phyloP scores from a whole-genome alignment of 169 alveolate genomes.

The Eimeria mitis region DNA sequence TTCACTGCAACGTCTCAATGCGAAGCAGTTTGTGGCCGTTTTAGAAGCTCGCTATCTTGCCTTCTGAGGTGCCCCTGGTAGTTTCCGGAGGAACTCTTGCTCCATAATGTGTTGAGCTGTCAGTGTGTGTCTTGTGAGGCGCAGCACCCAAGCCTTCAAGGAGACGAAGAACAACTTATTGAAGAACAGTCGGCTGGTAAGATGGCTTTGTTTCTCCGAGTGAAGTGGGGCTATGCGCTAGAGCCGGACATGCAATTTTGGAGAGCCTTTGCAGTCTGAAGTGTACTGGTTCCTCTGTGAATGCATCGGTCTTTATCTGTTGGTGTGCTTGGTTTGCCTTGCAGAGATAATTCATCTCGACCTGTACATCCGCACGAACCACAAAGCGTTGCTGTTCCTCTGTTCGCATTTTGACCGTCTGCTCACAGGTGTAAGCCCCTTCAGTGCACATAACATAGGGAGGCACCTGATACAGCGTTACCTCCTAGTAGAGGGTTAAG shows the following conservation, averaged over 20 bases:
- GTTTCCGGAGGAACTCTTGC: background rate
- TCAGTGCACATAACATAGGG: background rate
- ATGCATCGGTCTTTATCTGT: background rate
- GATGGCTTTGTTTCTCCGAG: background rate
- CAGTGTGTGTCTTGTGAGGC: background rate
- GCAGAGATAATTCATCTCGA: slow-evolving; percentile 73
- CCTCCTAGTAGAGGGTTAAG: background rate
- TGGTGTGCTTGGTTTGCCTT: background rate
- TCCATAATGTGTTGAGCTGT: background rate
- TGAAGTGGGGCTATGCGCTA: background rate
- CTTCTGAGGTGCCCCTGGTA: background rate
- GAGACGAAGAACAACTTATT: slow-evolving; percentile 57
- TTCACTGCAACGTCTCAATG: background rate
- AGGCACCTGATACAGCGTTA: background rate
- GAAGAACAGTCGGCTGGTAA: slow-evolving; percentile 74
- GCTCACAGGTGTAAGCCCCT: slow-evolving; percentile 46
- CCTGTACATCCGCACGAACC: slow-evolving; percentile 62
- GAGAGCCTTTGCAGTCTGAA: background rate
- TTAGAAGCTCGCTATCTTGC: background rate
- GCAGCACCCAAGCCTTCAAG: slow-evolving; percentile 43
- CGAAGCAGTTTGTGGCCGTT: background rate
- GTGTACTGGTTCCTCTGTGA: background rate
- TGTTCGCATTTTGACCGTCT: slow-evolving; percentile 68
- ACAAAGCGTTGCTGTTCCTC: slow-evolving; percentile 72
- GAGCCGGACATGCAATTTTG: background rate